Evolutionary conservation across 768 basidiomycete genomes (phyloP).

Genomic region (Rhizopogon vinicolor): DNA sequence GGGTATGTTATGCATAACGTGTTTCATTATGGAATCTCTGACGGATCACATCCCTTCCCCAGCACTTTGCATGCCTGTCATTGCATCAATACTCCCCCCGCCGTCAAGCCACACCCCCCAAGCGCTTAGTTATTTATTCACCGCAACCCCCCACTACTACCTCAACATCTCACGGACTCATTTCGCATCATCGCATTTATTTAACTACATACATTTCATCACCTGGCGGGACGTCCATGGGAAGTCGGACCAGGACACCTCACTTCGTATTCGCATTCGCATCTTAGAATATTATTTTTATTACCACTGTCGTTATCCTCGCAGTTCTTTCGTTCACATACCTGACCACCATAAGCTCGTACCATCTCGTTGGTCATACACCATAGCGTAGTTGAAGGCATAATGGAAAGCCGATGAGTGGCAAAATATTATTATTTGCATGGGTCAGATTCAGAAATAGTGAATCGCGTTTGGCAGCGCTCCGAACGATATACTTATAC

Average conservation of each 20-base stretch:
- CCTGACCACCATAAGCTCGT: not conserved
- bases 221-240: constrained; percentile 18
- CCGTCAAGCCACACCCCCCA: not conserved
- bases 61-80: constrained; percentile 17
- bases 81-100: constrained; percentile 13
- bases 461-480: not conserved
- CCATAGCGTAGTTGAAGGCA: not conserved
- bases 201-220: constrained; percentile 3
- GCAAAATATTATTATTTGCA: not conserved
- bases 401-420: not conserved
- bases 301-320: not conserved
- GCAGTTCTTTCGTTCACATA: not conserved
- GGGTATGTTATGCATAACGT: not conserved
- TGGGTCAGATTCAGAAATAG: too few species aligned
- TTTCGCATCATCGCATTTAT: not conserved
- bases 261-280: constrained; percentile 7
- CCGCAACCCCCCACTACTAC: not conserved
- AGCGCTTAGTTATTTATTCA: not conserved
- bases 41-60: not conserved
- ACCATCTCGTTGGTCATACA: not conserved
- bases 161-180: not conserved
- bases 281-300: constrained; percentile 9
- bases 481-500: not conserved
- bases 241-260: constrained; percentile 21
- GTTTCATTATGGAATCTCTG: not conserved